A percentile compares a stretch with the other conserved stretches of the same genome.
Conservation (phyloP, 1,284 basidiomycete species). For the Erythrobasidium hasegawianum region DNA sequence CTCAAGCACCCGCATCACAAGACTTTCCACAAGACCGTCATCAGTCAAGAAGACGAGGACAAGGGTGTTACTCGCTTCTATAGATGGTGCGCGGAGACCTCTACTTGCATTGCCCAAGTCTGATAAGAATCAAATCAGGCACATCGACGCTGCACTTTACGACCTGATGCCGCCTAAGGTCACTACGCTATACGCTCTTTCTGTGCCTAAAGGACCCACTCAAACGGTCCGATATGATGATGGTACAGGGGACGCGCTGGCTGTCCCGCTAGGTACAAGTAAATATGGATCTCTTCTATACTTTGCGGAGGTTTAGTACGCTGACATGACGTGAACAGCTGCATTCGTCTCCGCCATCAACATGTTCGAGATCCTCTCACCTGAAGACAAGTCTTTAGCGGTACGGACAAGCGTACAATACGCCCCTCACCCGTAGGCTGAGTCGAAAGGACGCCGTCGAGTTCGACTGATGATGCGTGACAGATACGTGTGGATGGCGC, state of each 20-base stretch:
- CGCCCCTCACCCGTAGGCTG: conserved; percentile 43
- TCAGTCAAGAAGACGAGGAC: conserved; percentile 70
- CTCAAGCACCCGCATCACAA: conserved; percentile 75
- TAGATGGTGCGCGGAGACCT: conserved; percentile 67
- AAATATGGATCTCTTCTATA: too few relatives aligned
- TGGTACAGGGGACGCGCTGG: conserved; percentile 74
- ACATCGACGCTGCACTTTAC: conserved; percentile 90
- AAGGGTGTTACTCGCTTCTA: conserved; percentile 78
- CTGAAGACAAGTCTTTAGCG: conserved; percentile 72
- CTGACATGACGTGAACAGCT: neutral
- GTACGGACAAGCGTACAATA: conserved; percentile 69
- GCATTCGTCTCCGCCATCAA: conserved; percentile 62
- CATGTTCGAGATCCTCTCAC: conserved; percentile 77
- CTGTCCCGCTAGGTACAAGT: conserved; percentile 80
- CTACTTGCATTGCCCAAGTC: too few relatives aligned
- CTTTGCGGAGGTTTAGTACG: too few relatives aligned
- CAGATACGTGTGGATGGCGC: conserved; percentile 74
- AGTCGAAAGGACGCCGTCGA: too few relatives aligned
- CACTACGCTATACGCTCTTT: conserved; percentile 79
- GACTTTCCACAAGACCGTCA: conserved; percentile 80
- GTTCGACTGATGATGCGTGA: too few relatives aligned
- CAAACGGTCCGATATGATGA: conserved; percentile 82
- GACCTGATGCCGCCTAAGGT: conserved; percentile 68
- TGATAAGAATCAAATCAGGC: conserved; percentile 47
- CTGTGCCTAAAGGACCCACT: conserved; percentile 62